Conservation (phyloP, 441 rosid species). For the Aquilaria agallochum region DNA sequence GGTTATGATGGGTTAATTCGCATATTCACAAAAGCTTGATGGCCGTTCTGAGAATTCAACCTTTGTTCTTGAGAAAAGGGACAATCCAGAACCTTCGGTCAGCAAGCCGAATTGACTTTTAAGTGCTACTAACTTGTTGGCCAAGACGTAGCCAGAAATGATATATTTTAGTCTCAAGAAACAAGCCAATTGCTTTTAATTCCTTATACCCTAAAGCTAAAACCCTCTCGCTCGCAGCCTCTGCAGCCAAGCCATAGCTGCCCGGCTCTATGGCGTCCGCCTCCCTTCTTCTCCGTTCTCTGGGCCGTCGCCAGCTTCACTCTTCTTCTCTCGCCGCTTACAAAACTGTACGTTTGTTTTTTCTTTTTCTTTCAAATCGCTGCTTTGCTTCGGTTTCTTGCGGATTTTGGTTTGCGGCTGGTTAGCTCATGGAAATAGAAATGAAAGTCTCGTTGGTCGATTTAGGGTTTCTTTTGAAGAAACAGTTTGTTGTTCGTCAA, state of each 20-base stretch:
- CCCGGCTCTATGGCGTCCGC: constrained; percentile 37
- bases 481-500: too few relatives aligned
- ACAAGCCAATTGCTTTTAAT: background rate
- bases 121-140: too few relatives aligned
- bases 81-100: too few relatives aligned
- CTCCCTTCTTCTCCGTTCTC: constrained; percentile 34
- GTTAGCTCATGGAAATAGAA: background rate
- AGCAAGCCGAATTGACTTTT: too few relatives aligned
- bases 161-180: background rate
- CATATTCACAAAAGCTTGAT: too few relatives aligned
- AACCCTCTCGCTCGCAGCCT: constrained; percentile 5
- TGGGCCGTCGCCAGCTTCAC: constrained; percentile 44
- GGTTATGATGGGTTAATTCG: too few relatives aligned
- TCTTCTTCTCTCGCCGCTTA: constrained; percentile 38
- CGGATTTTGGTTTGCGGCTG: background rate
- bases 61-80: too few relatives aligned
- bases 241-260: background rate
- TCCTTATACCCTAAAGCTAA: constrained; percentile 13
- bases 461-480: background rate
- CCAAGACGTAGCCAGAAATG: too few relatives aligned
- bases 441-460: background rate
- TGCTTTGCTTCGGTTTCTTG: background rate
- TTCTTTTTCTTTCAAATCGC: too few relatives aligned
- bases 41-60: too few relatives aligned
- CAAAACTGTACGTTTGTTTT: constrained; percentile 30